Conservation (phyloP, 2,329 filamentous ascomycete genomes). For the Plectosphaerella sp. region DNA sequence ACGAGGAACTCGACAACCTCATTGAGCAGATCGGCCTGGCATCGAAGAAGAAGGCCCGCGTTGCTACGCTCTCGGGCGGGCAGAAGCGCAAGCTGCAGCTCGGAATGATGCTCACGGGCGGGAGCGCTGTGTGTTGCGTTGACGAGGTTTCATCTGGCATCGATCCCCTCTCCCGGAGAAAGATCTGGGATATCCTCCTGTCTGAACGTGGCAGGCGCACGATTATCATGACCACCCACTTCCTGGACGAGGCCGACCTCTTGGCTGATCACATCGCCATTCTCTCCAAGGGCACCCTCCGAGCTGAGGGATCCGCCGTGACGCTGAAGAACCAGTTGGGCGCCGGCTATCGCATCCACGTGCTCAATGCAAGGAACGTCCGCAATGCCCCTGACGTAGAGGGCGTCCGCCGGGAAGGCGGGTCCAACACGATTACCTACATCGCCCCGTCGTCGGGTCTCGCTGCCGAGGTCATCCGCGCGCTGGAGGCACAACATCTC, state of each 20-base stretch:
- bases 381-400: slow-evolving; percentile 45
- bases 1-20: slow-evolving; percentile 37
- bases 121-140: slow-evolving; percentile 66
- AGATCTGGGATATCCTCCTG: slow-evolving; percentile 55
- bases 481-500: slow-evolving; percentile 61
- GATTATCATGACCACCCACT: slow-evolving; percentile 70
- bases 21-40: slow-evolving; percentile 61
- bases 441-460: slow-evolving; percentile 63
- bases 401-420: slow-evolving; percentile 51
- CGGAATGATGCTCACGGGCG: slow-evolving; percentile 75
- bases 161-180: slow-evolving; percentile 60
- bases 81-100: slow-evolving; percentile 75
- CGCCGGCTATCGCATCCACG: slow-evolving; percentile 27
- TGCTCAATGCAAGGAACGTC: slow-evolving; percentile 37
- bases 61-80: slow-evolving; percentile 66
- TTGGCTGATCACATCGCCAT: slow-evolving; percentile 69
- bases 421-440: slow-evolving; percentile 71
- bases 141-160: slow-evolving; percentile 73
- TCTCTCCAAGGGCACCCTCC: slow-evolving; percentile 61
- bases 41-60: slow-evolving; percentile 55
- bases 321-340: slow-evolving; percentile 64
- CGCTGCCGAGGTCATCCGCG: slow-evolving; percentile 66
- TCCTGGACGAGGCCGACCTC: slow-evolving; percentile 71
- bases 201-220: slow-evolving; percentile 62
- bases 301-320: slow-evolving; percentile 63